Evolutionary conservation across 169 alveolate species (phyloP).

Genomic region (Babesia gibsoni): DNA sequence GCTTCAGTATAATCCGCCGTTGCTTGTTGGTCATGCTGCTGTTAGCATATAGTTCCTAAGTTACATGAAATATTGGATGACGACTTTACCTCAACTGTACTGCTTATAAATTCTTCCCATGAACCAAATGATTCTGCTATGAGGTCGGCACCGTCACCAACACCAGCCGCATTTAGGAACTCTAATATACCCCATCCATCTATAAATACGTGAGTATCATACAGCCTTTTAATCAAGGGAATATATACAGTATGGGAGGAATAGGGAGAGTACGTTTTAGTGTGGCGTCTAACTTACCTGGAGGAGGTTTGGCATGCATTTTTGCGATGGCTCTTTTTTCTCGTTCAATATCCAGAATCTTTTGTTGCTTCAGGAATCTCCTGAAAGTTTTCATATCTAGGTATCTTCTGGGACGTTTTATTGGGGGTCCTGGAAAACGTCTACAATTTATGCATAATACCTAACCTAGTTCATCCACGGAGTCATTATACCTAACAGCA

Average conservation of each 20-base stretch:
- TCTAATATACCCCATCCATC: slow-evolving; percentile 79
- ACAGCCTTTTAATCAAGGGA: too few relatives aligned
- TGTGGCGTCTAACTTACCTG: too few relatives aligned
- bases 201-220: not conserved
- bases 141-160: slow-evolving; percentile 79
- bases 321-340: slow-evolving; percentile 69
- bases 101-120: slow-evolving; percentile 75
- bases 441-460: not conserved
- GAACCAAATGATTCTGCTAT: slow-evolving; percentile 73
- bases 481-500: slow-evolving; percentile 2
- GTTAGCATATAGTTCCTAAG: slow-evolving; percentile 68
- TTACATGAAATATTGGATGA: not conserved
- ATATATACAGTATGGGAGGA: too few relatives aligned
- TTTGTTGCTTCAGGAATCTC: slow-evolving; percentile 69
- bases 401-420: slow-evolving; percentile 69
- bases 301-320: slow-evolving; percentile 74
- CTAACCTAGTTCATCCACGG: slow-evolving; percentile 58
- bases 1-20: slow-evolving; percentile 71
- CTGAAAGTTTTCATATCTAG: slow-evolving; percentile 75
- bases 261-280: too few relatives aligned
- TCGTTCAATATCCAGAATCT: slow-evolving; percentile 71
- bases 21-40: slow-evolving; percentile 78
- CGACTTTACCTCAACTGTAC: slow-evolving; percentile 65
- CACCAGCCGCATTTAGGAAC: slow-evolving; percentile 72
- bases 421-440: slow-evolving; percentile 67